A percentile compares a stretch with the other conserved stretches of the same genome.
phyloP scores from a whole-genome alignment of 768 basidiomycete genomes.

The Pisolithus tinctorius region DNA sequence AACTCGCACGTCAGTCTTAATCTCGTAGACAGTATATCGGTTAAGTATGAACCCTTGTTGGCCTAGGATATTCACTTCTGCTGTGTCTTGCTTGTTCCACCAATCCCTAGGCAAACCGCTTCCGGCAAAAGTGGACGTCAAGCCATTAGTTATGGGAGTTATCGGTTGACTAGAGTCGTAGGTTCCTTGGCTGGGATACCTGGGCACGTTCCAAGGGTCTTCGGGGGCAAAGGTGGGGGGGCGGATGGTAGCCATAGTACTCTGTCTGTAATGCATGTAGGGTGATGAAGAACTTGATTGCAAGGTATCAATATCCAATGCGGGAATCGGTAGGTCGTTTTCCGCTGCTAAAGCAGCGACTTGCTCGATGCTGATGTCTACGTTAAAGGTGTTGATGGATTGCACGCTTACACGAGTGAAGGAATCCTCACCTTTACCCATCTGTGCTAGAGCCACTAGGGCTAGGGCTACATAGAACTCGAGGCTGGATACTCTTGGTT shows the following conservation, averaged over 20 bases:
- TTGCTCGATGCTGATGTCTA: constrained; percentile 79
- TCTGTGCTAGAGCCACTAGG: constrained; percentile 80
- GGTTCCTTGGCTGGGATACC: constrained; percentile 25
- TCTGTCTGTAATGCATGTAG: constrained; percentile 38
- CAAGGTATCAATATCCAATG: constrained; percentile 55
- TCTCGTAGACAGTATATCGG: constrained; percentile 79
- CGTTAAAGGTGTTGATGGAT: neutral
- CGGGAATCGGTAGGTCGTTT: constrained; percentile 71
- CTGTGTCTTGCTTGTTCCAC: constrained; percentile 79
- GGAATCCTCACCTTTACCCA: constrained; percentile 55
- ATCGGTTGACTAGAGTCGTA: constrained; percentile 22
- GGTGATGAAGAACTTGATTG: constrained; percentile 38
- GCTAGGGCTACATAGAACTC: constrained; percentile 92
- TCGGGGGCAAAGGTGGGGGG: constrained; percentile 52
- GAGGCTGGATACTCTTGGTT: constrained; percentile 72
- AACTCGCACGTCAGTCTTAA: constrained; percentile 65
- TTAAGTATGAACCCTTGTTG: constrained; percentile 92
- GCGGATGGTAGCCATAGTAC: constrained; percentile 33
- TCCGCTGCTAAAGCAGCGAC: constrained; percentile 71
- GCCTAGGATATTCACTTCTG: constrained; percentile 67
- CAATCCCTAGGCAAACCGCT: constrained; percentile 72
- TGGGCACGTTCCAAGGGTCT: constrained; percentile 58
- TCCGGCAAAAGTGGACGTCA: constrained; percentile 56
- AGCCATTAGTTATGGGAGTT: constrained; percentile 31
- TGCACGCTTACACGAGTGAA: neutral